Evolutionary conservation across 2,329 filamentous ascomycete species (phyloP).

Genomic region (Massarina eburnea): DNA sequence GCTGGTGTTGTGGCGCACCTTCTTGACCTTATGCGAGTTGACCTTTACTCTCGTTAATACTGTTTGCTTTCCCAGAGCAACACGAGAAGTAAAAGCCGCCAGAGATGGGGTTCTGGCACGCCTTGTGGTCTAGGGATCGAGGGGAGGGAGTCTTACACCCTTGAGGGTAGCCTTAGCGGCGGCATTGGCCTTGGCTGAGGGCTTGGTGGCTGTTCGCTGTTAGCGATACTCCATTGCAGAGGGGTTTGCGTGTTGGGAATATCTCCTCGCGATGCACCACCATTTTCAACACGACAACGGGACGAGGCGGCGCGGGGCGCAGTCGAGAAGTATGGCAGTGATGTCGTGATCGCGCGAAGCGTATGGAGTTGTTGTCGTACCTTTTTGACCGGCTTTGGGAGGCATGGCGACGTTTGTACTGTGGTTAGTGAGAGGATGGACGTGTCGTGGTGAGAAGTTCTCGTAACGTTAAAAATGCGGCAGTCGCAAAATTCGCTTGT

Average conservation of each 20-base stretch:
- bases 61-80: constrained; percentile 35
- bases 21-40: constrained; percentile 83
- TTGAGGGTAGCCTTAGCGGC: constrained; percentile 96
- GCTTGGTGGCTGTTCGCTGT: constrained; percentile 57
- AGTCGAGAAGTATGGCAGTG: constrained; percentile 1
- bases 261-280: not conserved
- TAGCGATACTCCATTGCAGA: constrained; percentile 20
- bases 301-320: not conserved
- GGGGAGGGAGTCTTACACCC: constrained; percentile 75
- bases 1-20: constrained; percentile 86
- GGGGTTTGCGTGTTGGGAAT: not conserved
- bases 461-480: constrained; percentile 14
- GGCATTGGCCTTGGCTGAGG: constrained; percentile 73
- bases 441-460: constrained; percentile 19
- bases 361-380: constrained; percentile 24
- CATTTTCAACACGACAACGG: not conserved
- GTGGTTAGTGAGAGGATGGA: constrained; percentile 8
- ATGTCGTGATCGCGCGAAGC: not conserved
- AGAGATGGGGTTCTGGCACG: constrained; percentile 56
- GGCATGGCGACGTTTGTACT: constrained; percentile 42
- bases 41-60: constrained; percentile 54
- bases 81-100: constrained; percentile 52
- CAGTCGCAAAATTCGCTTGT: constrained; percentile 15
- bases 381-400: constrained; percentile 42
- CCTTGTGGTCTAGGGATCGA: constrained; percentile 42